Evolutionary conservation across 2,329 filamentous ascomycete species (phyloP), one percentile per base, ranked within the genome.

Genomic region (Harringtonia aguacate): DNA sequence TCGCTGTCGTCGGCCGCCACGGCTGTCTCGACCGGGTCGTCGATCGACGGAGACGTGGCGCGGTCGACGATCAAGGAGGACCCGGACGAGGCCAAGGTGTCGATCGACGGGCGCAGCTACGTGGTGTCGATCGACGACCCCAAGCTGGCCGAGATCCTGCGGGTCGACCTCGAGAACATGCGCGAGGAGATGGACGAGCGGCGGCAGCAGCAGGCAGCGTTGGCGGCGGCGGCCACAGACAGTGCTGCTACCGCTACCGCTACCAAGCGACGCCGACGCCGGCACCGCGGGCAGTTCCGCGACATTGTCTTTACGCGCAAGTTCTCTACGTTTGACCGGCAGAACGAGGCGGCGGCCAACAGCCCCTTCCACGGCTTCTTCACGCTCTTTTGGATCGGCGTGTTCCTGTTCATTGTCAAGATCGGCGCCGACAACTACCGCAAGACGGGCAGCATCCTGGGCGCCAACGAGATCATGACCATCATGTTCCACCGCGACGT

Each of bases 281-380:
- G 34, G 29, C 49, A 29, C 5, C 52, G 52, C n/a, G 56, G 55
- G 24, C 61, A 60, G 49, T 67, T 72, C 50, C 56, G 62, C 43
- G 65, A 83, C 53, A 63, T 86, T 36, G 74, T 85, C 41, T 89
- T 88, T 56, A 86, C 81, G 0, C 69, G 75, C 21, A 79, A 81
- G 48, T 84, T 86, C 54, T 84, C 81, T 7, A 72, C 80, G 0
- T 88, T 89, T 58, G 84, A 89, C 59, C 71, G 80, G 12, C 78
- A 84, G 50, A 88, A 87, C 55, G 69, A 72, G 6, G 64, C 65
- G 1, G 74, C 76, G 2, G 71, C 74, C 4, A 77, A 80, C 39
- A 86, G 79, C 35, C 79, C 80, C 0, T 89, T 88, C 53, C 77
- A 84, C 56, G 85, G 85, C 27, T 89, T 89, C 64, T 88, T 85